Evolutionary conservation across 2,329 filamentous ascomycete genomes (phyloP), one percentile per base, ranked within the genome.

Genomic region (Aschersonia sp.): DNA sequence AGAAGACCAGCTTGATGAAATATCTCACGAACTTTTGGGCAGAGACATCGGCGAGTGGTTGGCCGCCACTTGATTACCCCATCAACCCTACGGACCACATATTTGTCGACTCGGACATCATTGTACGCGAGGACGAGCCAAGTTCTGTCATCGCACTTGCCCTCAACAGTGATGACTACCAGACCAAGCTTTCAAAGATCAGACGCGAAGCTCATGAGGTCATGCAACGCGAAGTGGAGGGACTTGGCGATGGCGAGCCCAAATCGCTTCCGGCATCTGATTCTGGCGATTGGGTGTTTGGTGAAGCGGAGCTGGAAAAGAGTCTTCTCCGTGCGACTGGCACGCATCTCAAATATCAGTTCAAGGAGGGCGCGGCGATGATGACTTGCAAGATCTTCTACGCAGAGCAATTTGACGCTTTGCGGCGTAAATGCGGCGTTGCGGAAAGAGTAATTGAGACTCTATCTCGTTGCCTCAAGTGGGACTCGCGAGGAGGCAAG

Each of bases 331-430:
- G 87, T 52, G 77, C 83, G 32, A 94, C 87, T 1, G 89, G 90
- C 39, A 95, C 87, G 1, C 92, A 98, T 63, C 80, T 96, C 55
- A 94, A 94, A 60, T 98, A 96, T 61, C 87, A 94, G 51, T 98
- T 97, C 65, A 83, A 83, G 31, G 89, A 96, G 61, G 88, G 90
- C 0, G 81, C 85, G n/a, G 90, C 94, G 4, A 87, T 85, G 57
- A 94, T 96, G 77, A 83, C 90, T 45, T 97, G 94, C 71, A 98
- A 98, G 66, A 92, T 98, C 44, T 97, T 98, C 65, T 98, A 94
- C 58, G 92, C 92, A 0, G 92, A 97, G 63, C 92, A 96, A 53
- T 98, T 98, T 56, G 92, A 98, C 65, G 92, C 92, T 4, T 74
- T 98, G 40, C 81, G 92, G 48, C 79, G 86, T 49, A 96, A 95